These are phyloP conservation scores for Phytophthora ohioensis DNA, from an alignment of 352 stramenopile genomes.

Conservation along the genomic window DNA sequence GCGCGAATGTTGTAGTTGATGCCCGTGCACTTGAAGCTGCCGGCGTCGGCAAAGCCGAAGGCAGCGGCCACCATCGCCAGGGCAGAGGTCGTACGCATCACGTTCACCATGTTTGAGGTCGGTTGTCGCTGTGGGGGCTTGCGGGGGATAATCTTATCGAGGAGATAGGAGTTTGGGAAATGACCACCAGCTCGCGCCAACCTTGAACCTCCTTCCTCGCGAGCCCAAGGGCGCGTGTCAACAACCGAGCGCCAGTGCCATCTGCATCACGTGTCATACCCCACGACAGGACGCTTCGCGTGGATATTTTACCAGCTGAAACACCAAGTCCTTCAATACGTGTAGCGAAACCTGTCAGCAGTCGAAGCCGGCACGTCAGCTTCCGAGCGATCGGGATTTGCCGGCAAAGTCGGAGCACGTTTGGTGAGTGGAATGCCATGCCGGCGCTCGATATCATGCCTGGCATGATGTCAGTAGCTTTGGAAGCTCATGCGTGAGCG, in stretches of 20 bases:
- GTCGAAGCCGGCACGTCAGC: conserved; percentile 17
- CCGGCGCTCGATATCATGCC: not conserved
- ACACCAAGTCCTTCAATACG: not conserved
- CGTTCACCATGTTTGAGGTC: conserved; percentile 43
- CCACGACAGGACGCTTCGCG: conserved; percentile 23
- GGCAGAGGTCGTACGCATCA: conserved; percentile 38
- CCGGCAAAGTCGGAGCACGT: conserved; percentile 3
- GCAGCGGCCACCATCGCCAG: conserved; percentile 36
- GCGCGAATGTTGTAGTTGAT: conserved; percentile 84
- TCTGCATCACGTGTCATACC: conserved; percentile 25
- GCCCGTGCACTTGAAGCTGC: conserved; percentile 54
- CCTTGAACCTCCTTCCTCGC: not conserved
- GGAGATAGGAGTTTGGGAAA: conserved; percentile 40
- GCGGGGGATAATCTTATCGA: conserved; percentile 34
- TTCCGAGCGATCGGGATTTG: conserved; percentile 15
- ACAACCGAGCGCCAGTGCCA: conserved; percentile 17
- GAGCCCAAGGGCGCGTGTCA: not conserved
- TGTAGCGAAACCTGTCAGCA: conserved; percentile 19
- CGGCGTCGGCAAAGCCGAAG: conserved; percentile 35
- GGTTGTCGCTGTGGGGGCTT: conserved; percentile 1
- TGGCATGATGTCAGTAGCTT: not conserved
- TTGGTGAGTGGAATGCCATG: conserved; percentile 19
- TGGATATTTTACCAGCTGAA: conserved; percentile 24
- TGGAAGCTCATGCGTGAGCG: conserved; percentile 3
- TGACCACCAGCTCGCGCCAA: conserved; percentile 12